Evolutionary conservation across 2,329 filamentous ascomycete species (phyloP).

Genomic region (Pseudocercospora macadamiae): DNA sequence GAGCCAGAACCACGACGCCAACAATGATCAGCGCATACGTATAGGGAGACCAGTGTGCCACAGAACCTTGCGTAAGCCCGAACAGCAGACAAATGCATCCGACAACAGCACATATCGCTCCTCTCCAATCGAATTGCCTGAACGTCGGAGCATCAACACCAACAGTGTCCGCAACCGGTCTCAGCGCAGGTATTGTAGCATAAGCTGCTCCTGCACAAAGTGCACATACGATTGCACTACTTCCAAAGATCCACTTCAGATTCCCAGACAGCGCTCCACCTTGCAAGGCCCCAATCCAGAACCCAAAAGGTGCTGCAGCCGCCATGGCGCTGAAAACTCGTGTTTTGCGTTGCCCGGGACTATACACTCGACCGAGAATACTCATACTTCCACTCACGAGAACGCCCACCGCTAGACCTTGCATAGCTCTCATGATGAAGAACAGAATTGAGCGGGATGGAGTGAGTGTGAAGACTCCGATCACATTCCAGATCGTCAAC

Average conservation of each 20-base stretch:
- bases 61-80: constrained; percentile 41
- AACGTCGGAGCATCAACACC: constrained; percentile 28
- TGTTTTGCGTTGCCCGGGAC: constrained; percentile 43
- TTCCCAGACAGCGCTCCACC: constrained; percentile 46
- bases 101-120: constrained; percentile 33
- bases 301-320: constrained; percentile 41
- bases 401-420: constrained; percentile 41
- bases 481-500: constrained; percentile 46
- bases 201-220: constrained; percentile 44
- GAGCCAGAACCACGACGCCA: constrained; percentile 35
- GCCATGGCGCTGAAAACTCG: constrained; percentile 43
- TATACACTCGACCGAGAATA: constrained; percentile 44
- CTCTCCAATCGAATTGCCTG: constrained; percentile 38
- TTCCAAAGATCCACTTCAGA: constrained; percentile 50
- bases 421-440: constrained; percentile 44
- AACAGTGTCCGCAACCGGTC: constrained; percentile 35
- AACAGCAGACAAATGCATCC: constrained; percentile 42
- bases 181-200: constrained; percentile 45
- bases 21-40: constrained; percentile 42
- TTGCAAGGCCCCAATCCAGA: constrained; percentile 44
- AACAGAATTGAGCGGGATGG: constrained; percentile 41
- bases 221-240: constrained; percentile 45
- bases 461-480: constrained; percentile 42
- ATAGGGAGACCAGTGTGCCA: constrained; percentile 41
- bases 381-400: constrained; percentile 43